Evolutionary conservation across 2,329 filamentous ascomycete genomes (phyloP).

Genomic region (Plectosphaerella plurivora): DNA sequence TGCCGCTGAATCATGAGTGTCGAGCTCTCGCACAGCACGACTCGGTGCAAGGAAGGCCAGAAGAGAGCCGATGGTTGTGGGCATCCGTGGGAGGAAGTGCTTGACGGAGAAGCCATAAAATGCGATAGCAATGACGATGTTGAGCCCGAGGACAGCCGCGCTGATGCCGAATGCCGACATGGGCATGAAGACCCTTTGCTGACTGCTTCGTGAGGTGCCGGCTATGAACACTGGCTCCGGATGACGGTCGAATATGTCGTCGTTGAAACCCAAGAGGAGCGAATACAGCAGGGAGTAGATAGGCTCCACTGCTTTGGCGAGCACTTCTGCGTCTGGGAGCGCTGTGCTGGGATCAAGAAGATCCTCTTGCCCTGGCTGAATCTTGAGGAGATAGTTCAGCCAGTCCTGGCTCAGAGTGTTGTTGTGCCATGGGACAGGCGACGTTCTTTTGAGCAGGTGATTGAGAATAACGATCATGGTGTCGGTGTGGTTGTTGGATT

Average conservation of each 20-base stretch:
- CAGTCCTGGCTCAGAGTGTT: conserved; percentile 37
- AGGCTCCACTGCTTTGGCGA: not conserved
- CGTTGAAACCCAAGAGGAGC: conserved; percentile 33
- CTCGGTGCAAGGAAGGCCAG: conserved; percentile 45
- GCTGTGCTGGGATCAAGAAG: conserved; percentile 30
- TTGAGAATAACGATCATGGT: conserved; percentile 5
- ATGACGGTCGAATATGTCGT: conserved; percentile 26
- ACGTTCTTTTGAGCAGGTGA: not conserved
- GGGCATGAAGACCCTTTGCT: conserved; percentile 44
- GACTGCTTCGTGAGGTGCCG: conserved; percentile 12
- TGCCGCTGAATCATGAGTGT: not conserved
- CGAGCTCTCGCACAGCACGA: conserved; percentile 27
- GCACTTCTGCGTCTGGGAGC: no score
- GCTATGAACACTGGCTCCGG: not conserved
- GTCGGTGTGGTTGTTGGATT: conserved; percentile 21
- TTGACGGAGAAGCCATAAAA: conserved; percentile 38
- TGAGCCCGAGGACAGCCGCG: conserved; percentile 34
- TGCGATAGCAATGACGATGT: conserved; percentile 33
- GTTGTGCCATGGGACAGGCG: conserved; percentile 37
- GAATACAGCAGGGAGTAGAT: conserved; percentile 21
- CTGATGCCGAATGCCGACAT: conserved; percentile 38
- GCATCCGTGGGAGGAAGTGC: conserved; percentile 43
- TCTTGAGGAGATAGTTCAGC: conserved; percentile 40
- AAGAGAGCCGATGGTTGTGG: conserved; percentile 42
- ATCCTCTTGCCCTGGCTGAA: conserved; percentile 17